Evolutionary conservation across 768 basidiomycete species (phyloP), one percentile per base, ranked within the genome.

Genomic region (Tricholoma matsutake): DNA sequence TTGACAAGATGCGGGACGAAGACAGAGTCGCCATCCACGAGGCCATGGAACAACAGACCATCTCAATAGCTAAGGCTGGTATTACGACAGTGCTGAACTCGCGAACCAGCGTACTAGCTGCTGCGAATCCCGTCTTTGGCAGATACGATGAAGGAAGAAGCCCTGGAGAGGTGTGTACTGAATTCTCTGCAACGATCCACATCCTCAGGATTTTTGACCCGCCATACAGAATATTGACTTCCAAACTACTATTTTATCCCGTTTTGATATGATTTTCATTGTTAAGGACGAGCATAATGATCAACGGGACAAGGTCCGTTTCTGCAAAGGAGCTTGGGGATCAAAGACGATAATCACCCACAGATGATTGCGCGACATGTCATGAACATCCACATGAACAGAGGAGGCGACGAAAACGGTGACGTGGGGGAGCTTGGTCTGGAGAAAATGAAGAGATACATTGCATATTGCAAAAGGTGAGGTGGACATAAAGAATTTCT

Each of bases 241-340:
- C 73, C 95, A 97, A 77, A 97, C 96, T 6, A 98, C 97, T 1
- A 98, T 99, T 65, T 75, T 99, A 71, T 98, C 96, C 53, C 91
- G 97, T 59, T 99, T 99, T 74, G 97, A 99, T 72, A 96, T 99
- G 96, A 98, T 99, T 67, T 99, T 98, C 79, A 96, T 99, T 65
- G 91, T 99, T 62, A 94, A 92, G 72, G 97, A 99, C 68, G 95
- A 98, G 69, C 97, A 99, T 72, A 94, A 98, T 70, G 97, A 98
- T 73, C 79, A 81, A 41, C 85, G 97, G 53, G 97, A 99, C 73
- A 86, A 88, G 73, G 95, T 93, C 62, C 41, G 83, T 75, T 47
- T 9, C 28, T 20, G 32, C 34, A 10, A 9, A 31, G 10, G 16
- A n/a, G 29, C 29, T 52, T 53, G 7, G 2, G 29, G 10, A 16